Percentiles rank a stretch among this genome's conserved stretches.
These are phyloP conservation scores for Colletotrichum sp. DNA, from an alignment of 2,329 filamentous ascomycete genomes.

Conservation along the genomic window DNA sequence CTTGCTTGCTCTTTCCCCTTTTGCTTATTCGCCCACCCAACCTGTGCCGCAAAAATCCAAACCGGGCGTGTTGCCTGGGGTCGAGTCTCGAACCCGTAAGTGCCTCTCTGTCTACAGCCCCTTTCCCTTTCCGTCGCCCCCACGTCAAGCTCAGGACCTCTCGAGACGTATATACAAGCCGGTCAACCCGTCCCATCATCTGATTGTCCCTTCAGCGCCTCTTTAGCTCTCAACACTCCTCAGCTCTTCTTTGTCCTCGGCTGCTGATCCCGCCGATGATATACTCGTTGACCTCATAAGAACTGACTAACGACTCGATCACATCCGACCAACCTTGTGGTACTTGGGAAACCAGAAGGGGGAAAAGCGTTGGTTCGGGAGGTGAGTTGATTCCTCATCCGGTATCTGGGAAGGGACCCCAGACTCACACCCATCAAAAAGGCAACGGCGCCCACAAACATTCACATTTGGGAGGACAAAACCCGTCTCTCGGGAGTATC, in stretches of 20 bases:
- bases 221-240: neutral
- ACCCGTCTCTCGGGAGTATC: neutral
- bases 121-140: conserved; percentile 15
- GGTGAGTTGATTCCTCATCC: neutral
- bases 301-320: neutral
- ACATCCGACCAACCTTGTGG: neutral
- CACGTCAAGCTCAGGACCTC: neutral
- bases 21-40: neutral
- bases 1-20: neutral
- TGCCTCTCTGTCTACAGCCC: neutral
- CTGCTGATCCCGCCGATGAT: conserved; percentile 11
- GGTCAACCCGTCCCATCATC: neutral
- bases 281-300: conserved; percentile 12
- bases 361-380: neutral
- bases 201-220: neutral
- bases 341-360: neutral
- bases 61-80: neutral
- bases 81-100: conserved; percentile 11
- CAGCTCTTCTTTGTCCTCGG: conserved; percentile 4
- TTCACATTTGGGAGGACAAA: neutral
- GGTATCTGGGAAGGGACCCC: neutral
- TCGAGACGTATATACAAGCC: neutral
- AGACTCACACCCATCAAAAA: conserved; percentile 2
- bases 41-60: conserved; percentile 5
- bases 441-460: neutral